phyloP scores from a whole-genome alignment of 2,329 filamentous ascomycete species.

The Trichoderma polysporum region DNA sequence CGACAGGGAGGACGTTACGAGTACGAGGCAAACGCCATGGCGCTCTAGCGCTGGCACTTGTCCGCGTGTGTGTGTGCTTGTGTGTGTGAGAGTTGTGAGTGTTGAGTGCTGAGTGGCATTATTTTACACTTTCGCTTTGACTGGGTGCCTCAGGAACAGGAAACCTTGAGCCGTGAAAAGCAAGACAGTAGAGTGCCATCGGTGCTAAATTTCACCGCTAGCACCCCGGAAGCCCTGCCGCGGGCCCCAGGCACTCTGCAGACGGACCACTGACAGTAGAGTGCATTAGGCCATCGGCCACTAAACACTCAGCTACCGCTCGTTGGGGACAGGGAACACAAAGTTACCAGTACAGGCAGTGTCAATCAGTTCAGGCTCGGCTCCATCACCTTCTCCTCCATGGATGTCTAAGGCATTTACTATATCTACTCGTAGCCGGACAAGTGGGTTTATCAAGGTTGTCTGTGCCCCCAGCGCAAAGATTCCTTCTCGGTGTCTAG shows the following conservation, averaged over 20 bases:
- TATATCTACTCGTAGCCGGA: not conserved
- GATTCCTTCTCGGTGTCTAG: not conserved
- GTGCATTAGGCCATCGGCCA: conserved; percentile 34
- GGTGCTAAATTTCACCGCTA: conserved; percentile 9
- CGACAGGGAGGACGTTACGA: not conserved
- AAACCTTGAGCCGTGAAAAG: not conserved
- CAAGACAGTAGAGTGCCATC: not conserved
- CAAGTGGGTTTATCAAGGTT: not conserved
- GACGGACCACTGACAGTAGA: not conserved
- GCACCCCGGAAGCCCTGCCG: conserved; percentile 20
- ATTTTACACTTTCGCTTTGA: not conserved
- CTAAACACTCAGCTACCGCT: conserved; percentile 34
- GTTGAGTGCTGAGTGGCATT: not conserved
- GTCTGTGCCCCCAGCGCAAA: not conserved
- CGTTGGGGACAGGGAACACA: conserved; percentile 25
- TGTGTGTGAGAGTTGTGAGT: not conserved
- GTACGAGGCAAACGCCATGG: conserved; percentile 1
- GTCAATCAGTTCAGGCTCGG: not conserved
- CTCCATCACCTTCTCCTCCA: not conserved
- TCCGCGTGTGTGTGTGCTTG: not conserved
- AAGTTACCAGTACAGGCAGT: not conserved
- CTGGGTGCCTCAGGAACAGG: not conserved
- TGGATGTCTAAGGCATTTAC: not conserved
- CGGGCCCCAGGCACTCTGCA: conserved; percentile 20
- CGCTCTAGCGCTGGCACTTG: not conserved